These are phyloP conservation scores for Herpetospermum pedunculosum DNA, from an alignment of 306 rosid species.

Conservation along the genomic window DNA sequence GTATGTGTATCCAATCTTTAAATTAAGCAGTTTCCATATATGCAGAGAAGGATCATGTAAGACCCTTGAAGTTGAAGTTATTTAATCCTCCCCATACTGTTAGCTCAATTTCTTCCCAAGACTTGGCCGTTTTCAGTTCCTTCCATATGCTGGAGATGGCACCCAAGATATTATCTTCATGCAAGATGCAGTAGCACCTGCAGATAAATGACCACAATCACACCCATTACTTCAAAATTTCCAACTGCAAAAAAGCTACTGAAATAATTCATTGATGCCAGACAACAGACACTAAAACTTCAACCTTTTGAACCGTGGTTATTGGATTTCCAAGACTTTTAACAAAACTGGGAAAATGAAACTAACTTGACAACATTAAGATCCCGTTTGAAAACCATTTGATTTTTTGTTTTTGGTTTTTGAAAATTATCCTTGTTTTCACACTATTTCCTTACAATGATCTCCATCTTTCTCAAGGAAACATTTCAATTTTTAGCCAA, in stretches of 20 bases:
- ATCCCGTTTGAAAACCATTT: no score
- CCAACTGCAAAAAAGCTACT: neutral
- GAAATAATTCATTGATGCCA: neutral
- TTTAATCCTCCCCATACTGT: conserved; percentile 71
- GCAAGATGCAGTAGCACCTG: conserved; percentile 90
- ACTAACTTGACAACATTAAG: no score
- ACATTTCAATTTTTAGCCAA: no score
- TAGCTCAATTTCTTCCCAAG: conserved; percentile 92
- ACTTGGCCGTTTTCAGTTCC: conserved; percentile 47
- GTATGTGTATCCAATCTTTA: neutral
- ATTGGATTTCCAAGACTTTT: neutral
- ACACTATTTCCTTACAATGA: no score
- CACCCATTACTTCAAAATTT: neutral
- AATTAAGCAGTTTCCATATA: no score
- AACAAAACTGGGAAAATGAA: no score
- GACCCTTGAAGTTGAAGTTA: conserved; percentile 58
- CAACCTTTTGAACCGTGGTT: neutral
- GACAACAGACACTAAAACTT: neutral
- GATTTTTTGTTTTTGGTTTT: no score
- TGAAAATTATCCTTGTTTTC: no score
- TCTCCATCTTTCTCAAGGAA: no score
- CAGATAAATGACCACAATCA: conserved; percentile 9
- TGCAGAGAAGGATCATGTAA: conserved; percentile 19
- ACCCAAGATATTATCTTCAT: conserved; percentile 76
- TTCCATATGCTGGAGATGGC: conserved; percentile 73